Evolutionary conservation across 169 alveolate species (phyloP), one percentile per base, ranked within the genome.

Genomic region (Plasmodium relictum): DNA sequence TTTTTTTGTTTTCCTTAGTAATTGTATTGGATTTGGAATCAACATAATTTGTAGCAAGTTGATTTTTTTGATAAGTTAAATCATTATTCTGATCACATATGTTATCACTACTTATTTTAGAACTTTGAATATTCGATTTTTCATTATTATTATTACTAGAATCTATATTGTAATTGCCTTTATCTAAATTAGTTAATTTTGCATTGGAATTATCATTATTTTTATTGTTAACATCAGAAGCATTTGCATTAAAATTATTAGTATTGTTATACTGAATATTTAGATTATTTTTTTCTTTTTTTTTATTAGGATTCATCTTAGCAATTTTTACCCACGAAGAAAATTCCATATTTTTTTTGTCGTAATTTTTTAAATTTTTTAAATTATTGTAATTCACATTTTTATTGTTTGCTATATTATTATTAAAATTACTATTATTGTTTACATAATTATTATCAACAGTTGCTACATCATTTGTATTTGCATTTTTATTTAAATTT

Each of bases 241-340:
- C 44, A 24, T 5, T 59, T 12, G 6, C 31, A 61, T 22, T 73
- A 37, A 12, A 56, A 24, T 12, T 59, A 37, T 18, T 42, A 54
- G 4, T 56, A 58, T 31, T 31, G 73, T 65, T 24, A 6, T 61
- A 26, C 18, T 24, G 14, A 41, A 18, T 44, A 18, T 16, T 44
- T 39, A 20, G 2, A n/a, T 22, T 80, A 59, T 14, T 54, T 4
- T 70, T 86, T 10, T 71, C 74, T 6, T 54, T 66, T 9, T 71
- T 86, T 14, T 71, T 71, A 62, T 20, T 86, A 1, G 76, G 68
- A 22, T 69, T 69, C 87, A 59, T 69, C 45, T 86, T 86, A 0
- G 92, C 86, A 58, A 86, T 86, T 44, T 86, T 86, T 3, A 66
- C 86, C 92, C 92, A 86, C 0, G 92, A 54, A 44, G 73, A 58